Percentiles rank a stretch among this genome's conserved stretches.
phyloP scores from a whole-genome alignment of 768 basidiomycete genomes.

The Boletus subcaerulescens region DNA sequence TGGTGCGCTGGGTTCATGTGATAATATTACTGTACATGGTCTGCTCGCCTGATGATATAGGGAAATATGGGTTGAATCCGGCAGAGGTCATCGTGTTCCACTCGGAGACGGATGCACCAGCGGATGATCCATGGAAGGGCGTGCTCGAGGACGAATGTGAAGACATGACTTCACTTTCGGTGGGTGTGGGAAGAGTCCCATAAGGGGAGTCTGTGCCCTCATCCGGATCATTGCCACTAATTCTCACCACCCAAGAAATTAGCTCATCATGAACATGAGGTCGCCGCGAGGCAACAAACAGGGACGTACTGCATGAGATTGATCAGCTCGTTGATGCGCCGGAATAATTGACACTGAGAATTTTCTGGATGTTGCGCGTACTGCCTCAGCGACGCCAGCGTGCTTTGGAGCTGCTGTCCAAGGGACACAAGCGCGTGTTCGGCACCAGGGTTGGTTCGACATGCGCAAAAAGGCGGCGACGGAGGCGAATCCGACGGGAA shows the following conservation, averaged over 20 bases:
- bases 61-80: conserved; percentile 70
- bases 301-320: conserved; percentile 63
- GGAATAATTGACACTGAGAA: conserved; percentile 52
- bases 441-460: conserved; percentile 59
- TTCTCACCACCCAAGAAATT: conserved; percentile 30
- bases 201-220: conserved; percentile 49
- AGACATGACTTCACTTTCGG: conserved; percentile 58
- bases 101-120: conserved; percentile 53
- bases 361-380: conserved; percentile 56
- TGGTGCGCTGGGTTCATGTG: conserved; percentile 34
- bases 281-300: conserved; percentile 29
- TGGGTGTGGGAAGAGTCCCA: conserved; percentile 54
- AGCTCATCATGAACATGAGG: conserved; percentile 35
- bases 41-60: conserved; percentile 52
- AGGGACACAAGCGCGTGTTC: conserved; percentile 59
- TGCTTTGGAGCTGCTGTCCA: conserved; percentile 59
- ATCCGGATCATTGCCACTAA: conserved; percentile 50
- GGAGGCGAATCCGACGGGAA: conserved; percentile 31
- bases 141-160: conserved; percentile 44
- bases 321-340: conserved; percentile 59
- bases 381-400: conserved; percentile 55
- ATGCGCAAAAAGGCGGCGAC: conserved; percentile 50
- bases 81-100: conserved; percentile 55
- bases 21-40: conserved; percentile 58
- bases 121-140: conserved; percentile 40